Conservation (phyloP, 2,329 filamentous ascomycete species). For the Diaporthe velutina region DNA sequence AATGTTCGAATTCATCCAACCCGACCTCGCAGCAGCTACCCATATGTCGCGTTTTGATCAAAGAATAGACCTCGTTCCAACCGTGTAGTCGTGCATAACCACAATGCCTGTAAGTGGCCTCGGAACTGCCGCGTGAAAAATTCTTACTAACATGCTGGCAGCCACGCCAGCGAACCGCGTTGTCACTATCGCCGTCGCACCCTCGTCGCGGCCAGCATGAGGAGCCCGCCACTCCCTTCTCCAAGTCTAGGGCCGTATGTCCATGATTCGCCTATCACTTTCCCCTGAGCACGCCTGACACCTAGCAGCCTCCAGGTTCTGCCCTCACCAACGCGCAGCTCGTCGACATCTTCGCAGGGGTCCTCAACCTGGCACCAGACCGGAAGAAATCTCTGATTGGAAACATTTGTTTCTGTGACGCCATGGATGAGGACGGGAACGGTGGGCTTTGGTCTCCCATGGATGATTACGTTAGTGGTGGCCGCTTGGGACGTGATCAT, state of each 20-base stretch:
- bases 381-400: background rate
- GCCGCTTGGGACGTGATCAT: slow-evolving; percentile 23
- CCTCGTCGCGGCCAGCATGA: background rate
- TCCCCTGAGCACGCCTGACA: background rate
- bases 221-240: background rate
- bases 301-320: background rate
- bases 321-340: slow-evolving; percentile 8
- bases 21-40: background rate
- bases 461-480: background rate
- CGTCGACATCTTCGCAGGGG: slow-evolving; percentile 3
- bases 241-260: background rate
- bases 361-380: background rate
- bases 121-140: background rate
- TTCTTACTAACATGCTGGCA: background rate
- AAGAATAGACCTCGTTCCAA: background rate
- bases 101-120: background rate
- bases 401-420: background rate
- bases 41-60: background rate
- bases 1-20: background rate
- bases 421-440: background rate
- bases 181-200: background rate
- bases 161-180: background rate
- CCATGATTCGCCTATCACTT: background rate
- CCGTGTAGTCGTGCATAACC: background rate
- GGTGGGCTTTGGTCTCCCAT: background rate